Evolutionary conservation across 306 rosid genomes (phyloP).

Genomic region (Cicer judaicum): DNA sequence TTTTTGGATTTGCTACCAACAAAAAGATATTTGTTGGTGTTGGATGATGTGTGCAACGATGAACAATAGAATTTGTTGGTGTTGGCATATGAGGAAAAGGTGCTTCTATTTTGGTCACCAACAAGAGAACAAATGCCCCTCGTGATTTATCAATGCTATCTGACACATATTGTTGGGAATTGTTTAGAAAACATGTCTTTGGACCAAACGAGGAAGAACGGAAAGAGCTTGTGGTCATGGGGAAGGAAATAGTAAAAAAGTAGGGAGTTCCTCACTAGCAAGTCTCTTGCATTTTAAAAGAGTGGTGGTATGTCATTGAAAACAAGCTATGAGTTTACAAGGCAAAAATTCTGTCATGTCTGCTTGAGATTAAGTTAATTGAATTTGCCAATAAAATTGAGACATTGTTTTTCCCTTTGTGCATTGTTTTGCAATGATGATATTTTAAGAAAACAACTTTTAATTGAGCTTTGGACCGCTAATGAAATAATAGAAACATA

Average conservation of each 20-base stretch:
- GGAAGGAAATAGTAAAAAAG: constrained; percentile 25
- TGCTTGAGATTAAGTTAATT: constrained; percentile 6
- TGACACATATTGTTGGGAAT: constrained; percentile 1
- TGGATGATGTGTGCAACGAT: constrained; percentile 46
- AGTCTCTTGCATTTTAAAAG: no score
- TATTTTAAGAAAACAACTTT: background rate
- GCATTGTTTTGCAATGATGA: constrained; percentile 1
- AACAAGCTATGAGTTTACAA: constrained; percentile 28
- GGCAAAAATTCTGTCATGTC: constrained; percentile 7
- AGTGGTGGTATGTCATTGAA: background rate
- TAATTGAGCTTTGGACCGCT: constrained; percentile 16
- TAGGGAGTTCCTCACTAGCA: background rate
- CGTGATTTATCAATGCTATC: background rate
- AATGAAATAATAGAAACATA: no score
- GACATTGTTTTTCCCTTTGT: constrained; percentile 24
- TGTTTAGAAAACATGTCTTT: constrained; percentile 18
- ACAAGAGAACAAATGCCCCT: background rate
- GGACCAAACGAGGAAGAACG: constrained; percentile 16
- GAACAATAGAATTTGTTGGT: background rate
- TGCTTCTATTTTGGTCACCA: background rate
- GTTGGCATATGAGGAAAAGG: no score
- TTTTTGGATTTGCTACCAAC: background rate
- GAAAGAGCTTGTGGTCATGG: background rate
- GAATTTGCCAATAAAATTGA: constrained; percentile 1
- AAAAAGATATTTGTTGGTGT: constrained; percentile 43